Conservation (phyloP, 371 early-diverging fungal genomes). For the Mucor circinelloides region DNA sequence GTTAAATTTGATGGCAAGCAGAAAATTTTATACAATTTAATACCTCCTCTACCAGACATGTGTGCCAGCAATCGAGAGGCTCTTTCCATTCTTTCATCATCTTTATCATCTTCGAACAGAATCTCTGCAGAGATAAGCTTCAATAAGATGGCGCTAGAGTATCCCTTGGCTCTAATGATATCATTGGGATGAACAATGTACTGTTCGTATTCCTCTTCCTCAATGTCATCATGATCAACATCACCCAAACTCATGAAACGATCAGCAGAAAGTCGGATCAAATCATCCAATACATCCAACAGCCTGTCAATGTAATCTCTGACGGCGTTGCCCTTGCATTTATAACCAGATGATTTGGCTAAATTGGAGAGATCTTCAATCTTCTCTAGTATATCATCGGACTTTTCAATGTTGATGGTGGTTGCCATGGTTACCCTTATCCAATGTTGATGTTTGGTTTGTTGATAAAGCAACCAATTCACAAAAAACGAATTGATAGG, state of each 20-base stretch:
- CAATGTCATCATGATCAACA: constrained; percentile 13
- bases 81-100: constrained; percentile 38
- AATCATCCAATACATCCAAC: constrained; percentile 26
- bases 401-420: neutral
- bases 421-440: neutral
- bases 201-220: constrained; percentile 26
- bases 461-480: neutral
- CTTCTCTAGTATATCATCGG: neutral
- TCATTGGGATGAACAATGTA: constrained; percentile 26
- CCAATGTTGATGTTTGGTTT: neutral
- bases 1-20: neutral
- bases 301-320: constrained; percentile 16
- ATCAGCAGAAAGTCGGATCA: constrained; percentile 41
- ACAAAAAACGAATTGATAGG: neutral
- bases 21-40: constrained; percentile 5
- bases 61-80: constrained; percentile 46
- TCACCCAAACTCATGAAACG: constrained; percentile 34
- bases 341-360: neutral
- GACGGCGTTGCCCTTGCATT: neutral
- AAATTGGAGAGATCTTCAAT: constrained; percentile 7
- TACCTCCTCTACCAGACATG: constrained; percentile 54
- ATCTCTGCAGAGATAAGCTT: constrained; percentile 36
- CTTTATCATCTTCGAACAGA: constrained; percentile 26
- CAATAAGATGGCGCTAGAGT: constrained; percentile 20
- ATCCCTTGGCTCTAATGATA: constrained; percentile 30